A percentile compares a stretch with the other conserved stretches of the same genome.
Conservation (phyloP, 2,329 filamentous ascomycete genomes). For the Clarireedia hainanense region DNA sequence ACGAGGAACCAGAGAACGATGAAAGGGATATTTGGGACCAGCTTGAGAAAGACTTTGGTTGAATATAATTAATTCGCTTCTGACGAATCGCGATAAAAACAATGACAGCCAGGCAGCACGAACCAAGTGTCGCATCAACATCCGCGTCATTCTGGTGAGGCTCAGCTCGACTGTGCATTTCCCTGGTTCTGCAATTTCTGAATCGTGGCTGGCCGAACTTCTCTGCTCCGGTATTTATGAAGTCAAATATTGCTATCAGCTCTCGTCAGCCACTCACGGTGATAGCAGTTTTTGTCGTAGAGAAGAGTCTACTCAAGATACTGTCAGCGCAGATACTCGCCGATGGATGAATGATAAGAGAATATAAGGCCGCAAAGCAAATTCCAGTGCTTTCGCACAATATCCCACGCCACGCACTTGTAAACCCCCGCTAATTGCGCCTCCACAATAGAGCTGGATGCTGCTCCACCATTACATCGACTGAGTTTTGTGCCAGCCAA, state of each 20-base stretch:
- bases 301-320: no score
- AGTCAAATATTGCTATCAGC: background rate
- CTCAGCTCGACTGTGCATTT: background rate
- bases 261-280: no score
- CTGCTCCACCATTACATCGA: background rate
- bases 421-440: background rate
- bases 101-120: background rate
- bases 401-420: background rate
- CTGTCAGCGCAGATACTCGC: no score
- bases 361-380: no score
- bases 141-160: no score
- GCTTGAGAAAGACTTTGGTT: constrained; percentile 35
- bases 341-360: no score
- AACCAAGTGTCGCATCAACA: no score
- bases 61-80: background rate
- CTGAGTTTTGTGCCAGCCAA: background rate
- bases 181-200: background rate
- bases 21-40: constrained; percentile 35
- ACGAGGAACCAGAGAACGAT: constrained; percentile 8
- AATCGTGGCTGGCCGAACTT: background rate
- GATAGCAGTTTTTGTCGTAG: no score
- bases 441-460: background rate
- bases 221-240: background rate
- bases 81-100: background rate
- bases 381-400: background rate